Percentiles rank a stretch among this genome's conserved stretches.
These are phyloP conservation scores for Tillandsia fasciculata DNA, from an alignment of 176 grass and related monocot species.

Conservation along the genomic window DNA sequence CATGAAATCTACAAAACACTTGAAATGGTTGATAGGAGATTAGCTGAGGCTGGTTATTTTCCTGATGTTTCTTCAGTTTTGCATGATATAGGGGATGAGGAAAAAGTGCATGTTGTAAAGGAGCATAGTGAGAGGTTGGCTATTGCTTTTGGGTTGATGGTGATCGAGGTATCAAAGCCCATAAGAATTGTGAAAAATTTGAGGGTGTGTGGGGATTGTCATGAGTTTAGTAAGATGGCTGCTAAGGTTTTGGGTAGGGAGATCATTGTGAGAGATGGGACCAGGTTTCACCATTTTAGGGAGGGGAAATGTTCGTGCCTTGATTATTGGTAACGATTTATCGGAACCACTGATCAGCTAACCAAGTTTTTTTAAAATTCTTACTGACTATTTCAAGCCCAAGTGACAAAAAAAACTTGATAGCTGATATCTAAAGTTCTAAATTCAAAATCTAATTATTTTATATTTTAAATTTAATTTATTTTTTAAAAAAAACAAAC, in stretches of 20 bases:
- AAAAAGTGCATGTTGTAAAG: conserved; percentile 54
- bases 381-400: too few species aligned
- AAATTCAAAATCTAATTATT: too few species aligned
- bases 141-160: conserved; percentile 60
- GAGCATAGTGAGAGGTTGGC: conserved; percentile 65
- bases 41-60: conserved; percentile 49
- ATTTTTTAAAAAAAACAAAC: too few species aligned
- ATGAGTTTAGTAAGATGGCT: conserved; percentile 68
- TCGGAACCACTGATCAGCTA: background rate
- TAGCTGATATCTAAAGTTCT: too few species aligned
- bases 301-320: conserved; percentile 54
- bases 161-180: conserved; percentile 31
- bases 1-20: conserved; percentile 44
- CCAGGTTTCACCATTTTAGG: conserved; percentile 69
- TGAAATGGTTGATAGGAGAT: conserved; percentile 41
- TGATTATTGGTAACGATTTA: conserved; percentile 54
- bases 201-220: conserved; percentile 61
- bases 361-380: background rate
- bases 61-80: conserved; percentile 59
- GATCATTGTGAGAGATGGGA: conserved; percentile 63
- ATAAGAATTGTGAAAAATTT: conserved; percentile 74
- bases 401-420: too few species aligned
- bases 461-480: too few species aligned
- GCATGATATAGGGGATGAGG: conserved; percentile 68
- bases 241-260: conserved; percentile 54